phyloP scores from a whole-genome alignment of 768 basidiomycete species.

The Boletales sp. region DNA sequence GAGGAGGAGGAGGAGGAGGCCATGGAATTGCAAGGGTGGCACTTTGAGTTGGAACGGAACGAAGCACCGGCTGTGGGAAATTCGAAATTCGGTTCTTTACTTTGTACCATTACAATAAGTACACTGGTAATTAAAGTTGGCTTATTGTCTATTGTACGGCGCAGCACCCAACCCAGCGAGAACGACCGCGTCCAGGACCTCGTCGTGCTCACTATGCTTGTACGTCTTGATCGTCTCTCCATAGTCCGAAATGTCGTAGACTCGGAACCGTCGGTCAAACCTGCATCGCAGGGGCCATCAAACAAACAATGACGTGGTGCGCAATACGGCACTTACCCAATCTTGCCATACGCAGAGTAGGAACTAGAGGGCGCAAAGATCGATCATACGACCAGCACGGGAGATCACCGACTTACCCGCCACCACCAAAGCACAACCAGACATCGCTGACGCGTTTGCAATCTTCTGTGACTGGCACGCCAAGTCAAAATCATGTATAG shows the following conservation, averaged over 20 bases:
- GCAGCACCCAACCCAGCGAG: constrained; percentile 52
- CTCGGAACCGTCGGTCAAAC: constrained; percentile 87
- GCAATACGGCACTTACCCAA: constrained; percentile 53
- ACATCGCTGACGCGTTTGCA: constrained; percentile 82
- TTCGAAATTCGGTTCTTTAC: constrained; percentile 9
- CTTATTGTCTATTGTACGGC: constrained; percentile 17
- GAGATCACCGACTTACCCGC: constrained; percentile 50
- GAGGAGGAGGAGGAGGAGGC: constrained; percentile 12
- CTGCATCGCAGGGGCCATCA: constrained; percentile 34
- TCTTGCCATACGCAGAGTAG: constrained; percentile 76
- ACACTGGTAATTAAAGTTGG: too few species aligned
- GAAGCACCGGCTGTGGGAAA: constrained; percentile 13
- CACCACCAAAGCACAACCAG: constrained; percentile 91
- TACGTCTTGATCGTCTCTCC: constrained; percentile 91
- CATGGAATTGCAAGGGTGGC: constrained; percentile 11
- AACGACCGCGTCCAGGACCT: constrained; percentile 60
- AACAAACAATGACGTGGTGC: neutral
- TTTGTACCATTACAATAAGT: neutral
- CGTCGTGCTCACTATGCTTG: constrained; percentile 74
- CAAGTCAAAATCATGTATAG: constrained; percentile 5
- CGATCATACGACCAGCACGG: neutral
- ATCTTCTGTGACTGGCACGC: constrained; percentile 71
- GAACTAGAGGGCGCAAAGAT: constrained; percentile 41
- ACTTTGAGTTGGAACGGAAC: neutral
- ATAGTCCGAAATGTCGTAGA: constrained; percentile 84